These are phyloP conservation scores for Populus davidiana DNA, from an alignment of 345 rosid species.

Conservation along the genomic window DNA sequence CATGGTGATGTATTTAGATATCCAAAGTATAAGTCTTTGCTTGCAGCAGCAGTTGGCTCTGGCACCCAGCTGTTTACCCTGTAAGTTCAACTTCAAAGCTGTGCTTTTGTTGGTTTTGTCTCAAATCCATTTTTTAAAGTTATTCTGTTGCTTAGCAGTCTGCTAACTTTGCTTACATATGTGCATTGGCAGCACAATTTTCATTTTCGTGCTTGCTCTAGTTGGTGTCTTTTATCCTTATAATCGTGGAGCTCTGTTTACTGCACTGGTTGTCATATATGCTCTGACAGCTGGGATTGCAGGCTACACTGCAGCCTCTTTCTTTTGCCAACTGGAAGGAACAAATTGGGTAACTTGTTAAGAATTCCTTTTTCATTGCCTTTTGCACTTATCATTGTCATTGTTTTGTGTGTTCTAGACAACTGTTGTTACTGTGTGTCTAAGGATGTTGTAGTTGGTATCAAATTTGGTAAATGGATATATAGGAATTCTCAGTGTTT, in stretches of 20 bases:
- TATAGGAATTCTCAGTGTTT: background rate
- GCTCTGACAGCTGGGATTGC: conserved; percentile 92
- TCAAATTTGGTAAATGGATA: background rate
- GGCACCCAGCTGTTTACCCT: conserved; percentile 32
- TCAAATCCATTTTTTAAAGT: background rate
- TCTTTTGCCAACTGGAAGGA: conserved; percentile 93
- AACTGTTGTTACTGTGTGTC: background rate
- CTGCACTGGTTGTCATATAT: conserved; percentile 80
- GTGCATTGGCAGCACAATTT: conserved; percentile 49
- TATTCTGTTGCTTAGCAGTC: background rate
- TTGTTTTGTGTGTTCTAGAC: background rate
- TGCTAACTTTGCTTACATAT: background rate
- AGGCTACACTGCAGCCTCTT: conserved; percentile 75
- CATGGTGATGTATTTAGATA: conserved; percentile 35
- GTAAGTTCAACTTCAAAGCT: conserved; percentile 12
- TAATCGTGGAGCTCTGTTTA: conserved; percentile 87
- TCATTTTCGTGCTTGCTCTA: conserved; percentile 76
- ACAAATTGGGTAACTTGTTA: conserved; percentile 60
- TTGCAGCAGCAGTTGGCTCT: conserved; percentile 32
- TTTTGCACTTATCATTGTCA: background rate
- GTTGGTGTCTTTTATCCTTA: conserved; percentile 94
- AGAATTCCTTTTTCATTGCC: background rate
- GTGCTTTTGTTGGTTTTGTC: background rate
- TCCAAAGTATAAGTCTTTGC: conserved; percentile 27
- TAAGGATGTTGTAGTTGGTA: background rate